Evolutionary conservation across 2,329 filamentous ascomycete species (phyloP), one percentile per base, ranked within the genome.

Genomic region (Juglanconis sp.): DNA sequence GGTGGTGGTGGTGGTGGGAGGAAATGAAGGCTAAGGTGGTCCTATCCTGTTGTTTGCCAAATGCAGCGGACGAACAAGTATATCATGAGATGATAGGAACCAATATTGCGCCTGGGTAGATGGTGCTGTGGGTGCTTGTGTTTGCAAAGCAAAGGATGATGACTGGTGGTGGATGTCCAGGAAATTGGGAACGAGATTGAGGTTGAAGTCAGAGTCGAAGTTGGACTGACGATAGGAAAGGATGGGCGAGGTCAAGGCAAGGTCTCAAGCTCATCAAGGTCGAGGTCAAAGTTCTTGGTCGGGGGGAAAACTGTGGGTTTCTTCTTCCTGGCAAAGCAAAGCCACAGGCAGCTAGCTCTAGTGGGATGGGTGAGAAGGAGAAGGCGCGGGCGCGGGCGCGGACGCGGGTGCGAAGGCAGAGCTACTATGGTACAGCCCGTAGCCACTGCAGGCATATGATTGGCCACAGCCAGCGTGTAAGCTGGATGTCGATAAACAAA

Each of bases 1-100:
- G 30, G 52, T 46, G 42, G 32, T 4, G 24, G 32, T 8, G 31
- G 47, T 49, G n/a, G 38, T 44, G 7, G 32, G 60, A 54, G 60
- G 57, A 52, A 47, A 60, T 53, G 53, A 50, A 34, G 31, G 40
- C 34, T 53, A 50, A 40, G 44, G 51, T 35, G 24, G 15, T 62
- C 24, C 49, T 42, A n/a, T 53, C 31, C 46, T 36, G 34, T 38
- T 36, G 40, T 53, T 34, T 60, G 53, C 56, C 50, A 49, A 9
- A 11, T 31, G 24, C 7, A 10, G 40, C 31, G 34, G 34, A 36
- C 11, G 56, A 53, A 47, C 35, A 47, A 32, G 36, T 60, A 60
- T 59, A 53, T 53, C 57, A 36, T 49, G 48, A 50, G 47, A 55
- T 48, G 58, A 52, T 53, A 42, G 35, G 38, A 50, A 57, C 24